Evolutionary conservation across 495 filamentous ascomycete genomes (phyloP), one percentile per base, ranked within the genome.

Genomic region (Neurospora hispaniola): DNA sequence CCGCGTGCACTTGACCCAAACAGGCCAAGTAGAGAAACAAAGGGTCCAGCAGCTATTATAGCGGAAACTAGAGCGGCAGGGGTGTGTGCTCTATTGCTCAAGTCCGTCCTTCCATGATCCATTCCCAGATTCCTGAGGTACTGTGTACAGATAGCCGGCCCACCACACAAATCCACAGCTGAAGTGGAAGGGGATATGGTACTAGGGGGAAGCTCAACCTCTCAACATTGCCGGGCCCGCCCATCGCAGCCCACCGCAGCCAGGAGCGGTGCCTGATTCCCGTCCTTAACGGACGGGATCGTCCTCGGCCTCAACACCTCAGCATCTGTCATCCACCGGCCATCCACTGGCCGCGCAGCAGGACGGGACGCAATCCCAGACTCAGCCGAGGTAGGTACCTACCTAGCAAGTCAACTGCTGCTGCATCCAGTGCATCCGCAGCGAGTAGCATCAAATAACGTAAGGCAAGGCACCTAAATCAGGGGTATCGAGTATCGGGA

Each of bases 11-110:
- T 66, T 66, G 54, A 66, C 54, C 54, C 27, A 66, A 66, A 66
- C 54, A 66, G 54, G 54, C 54, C 54, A 66, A 66, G 54, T 66
- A 66, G 54, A 66, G 54, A 66, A 27, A 66, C 27, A 71, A 73
- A 71, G 72, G 72, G 72, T 42, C 72, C n/a, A 27, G 38, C 23
- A 11, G 31, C 31, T 40, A 23, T 39, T 27, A 46, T n/a, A 70
- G 31, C 38, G n/a, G 31, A 43, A 40, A 44, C 27, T 8, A 20
- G 18, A 42, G 38, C 31, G 71, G 54, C 54, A 66, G 54, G 27
- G 54, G 23, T 66, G 27, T 8, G 54, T 66, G 54, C 12, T 66
- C 54, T 66, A 14, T 18, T 18, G 27, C 14, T 31, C 16, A 27
- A 62, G 39, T 38, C 43, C 31, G 20, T 38, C 43, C 31, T 23